phyloP scores from a whole-genome alignment of 2,329 filamentous ascomycete genomes.

The Chalaropsis thielavioides region DNA sequence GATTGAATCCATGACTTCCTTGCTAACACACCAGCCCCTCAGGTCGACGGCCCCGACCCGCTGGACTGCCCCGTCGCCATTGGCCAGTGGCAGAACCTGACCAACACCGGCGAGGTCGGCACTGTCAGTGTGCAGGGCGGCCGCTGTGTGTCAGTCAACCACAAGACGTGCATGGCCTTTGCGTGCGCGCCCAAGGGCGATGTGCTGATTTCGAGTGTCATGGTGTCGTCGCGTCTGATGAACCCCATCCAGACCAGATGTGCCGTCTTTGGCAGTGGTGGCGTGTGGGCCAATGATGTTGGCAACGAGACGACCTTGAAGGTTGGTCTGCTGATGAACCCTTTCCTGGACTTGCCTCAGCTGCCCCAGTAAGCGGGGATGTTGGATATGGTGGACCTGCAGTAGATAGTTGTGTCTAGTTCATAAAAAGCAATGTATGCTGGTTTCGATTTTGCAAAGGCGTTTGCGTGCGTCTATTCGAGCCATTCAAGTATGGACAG shows the following conservation, averaged over 20 bases:
- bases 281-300: constrained; percentile 11
- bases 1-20: not conserved
- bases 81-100: constrained; percentile 11
- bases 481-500: no score
- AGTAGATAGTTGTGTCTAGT: not conserved
- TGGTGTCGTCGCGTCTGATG: constrained; percentile 14
- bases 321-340: constrained; percentile 11
- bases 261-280: constrained; percentile 5
- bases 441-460: not conserved
- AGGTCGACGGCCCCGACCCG: constrained; percentile 14
- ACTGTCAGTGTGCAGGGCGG: constrained; percentile 6
- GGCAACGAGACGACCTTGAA: constrained; percentile 10
- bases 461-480: not conserved
- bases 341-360: constrained; percentile 6
- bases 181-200: constrained; percentile 15
- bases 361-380: not conserved
- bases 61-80: constrained; percentile 15
- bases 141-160: constrained; percentile 13
- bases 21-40: not conserved
- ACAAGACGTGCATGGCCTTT: constrained; percentile 15
- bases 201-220: constrained; percentile 5
- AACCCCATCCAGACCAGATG: constrained; percentile 15
- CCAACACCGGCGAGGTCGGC: not conserved
- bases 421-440: not conserved
- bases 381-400: not conserved